These are phyloP conservation scores for Coffea eugenioides DNA, from an alignment of 257 asterid genomes.

Conservation along the genomic window DNA sequence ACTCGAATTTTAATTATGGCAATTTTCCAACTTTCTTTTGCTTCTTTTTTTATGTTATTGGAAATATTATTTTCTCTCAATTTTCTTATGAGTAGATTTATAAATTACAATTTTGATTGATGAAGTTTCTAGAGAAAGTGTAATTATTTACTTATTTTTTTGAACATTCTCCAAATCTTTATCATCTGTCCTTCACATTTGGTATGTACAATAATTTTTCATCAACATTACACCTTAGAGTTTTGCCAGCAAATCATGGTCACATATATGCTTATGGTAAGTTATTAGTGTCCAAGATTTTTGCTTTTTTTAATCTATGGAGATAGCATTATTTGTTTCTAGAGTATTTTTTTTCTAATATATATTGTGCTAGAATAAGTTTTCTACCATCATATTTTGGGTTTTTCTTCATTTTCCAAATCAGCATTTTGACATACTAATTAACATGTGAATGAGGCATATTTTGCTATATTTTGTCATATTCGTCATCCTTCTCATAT, in stretches of 20 bases:
- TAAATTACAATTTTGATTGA: neutral
- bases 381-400: neutral
- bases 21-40: neutral
- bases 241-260: neutral
- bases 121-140: neutral
- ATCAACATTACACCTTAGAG: slow-evolving; percentile 6
- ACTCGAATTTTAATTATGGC: too few relatives aligned
- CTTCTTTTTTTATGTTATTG: neutral
- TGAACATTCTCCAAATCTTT: neutral
- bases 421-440: neutral
- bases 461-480: neutral
- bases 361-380: neutral
- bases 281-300: neutral
- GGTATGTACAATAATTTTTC: neutral
- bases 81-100: neutral
- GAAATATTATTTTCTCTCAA: neutral
- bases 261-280: neutral
- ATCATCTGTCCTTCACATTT: neutral
- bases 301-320: neutral
- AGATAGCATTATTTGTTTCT: neutral
- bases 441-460: neutral
- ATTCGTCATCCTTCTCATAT: slow-evolving; percentile 1
- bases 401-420: slow-evolving; percentile 7
- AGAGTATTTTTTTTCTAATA: neutral
- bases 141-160: neutral